Conservation (phyloP, 164 flowering plant genomes). For the Kalanchoe fedtschenkoi region DNA sequence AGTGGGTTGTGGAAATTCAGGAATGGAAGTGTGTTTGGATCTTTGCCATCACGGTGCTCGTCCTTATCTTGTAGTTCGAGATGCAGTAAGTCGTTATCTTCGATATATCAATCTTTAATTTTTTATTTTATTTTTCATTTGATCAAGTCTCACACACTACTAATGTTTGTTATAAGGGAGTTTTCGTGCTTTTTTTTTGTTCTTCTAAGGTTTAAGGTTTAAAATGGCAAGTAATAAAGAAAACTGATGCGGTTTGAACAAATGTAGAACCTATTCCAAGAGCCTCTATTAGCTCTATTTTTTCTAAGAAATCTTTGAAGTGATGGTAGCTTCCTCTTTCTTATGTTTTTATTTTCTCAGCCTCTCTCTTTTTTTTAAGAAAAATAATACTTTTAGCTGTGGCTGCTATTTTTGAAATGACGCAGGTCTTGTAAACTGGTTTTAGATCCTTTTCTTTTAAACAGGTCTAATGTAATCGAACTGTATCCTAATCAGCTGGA, state of each 20-base stretch:
- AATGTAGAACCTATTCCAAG: constrained; percentile 2
- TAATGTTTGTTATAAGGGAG: neutral
- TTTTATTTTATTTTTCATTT: neutral
- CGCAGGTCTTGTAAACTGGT: neutral
- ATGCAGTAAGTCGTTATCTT: constrained; percentile 20
- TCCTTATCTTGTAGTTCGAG: constrained; percentile 43
- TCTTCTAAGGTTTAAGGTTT: neutral
- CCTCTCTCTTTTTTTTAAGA: neutral
- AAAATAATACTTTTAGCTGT: neutral
- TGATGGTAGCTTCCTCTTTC: constrained; percentile 3
- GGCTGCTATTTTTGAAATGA: neutral
- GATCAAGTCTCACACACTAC: neutral
- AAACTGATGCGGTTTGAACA: neutral
- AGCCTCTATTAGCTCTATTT: neutral
- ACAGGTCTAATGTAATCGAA: neutral
- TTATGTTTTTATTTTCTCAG: neutral
- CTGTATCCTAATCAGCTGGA: neutral
- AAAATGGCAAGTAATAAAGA: neutral
- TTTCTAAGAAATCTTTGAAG: neutral
- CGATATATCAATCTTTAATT: neutral
- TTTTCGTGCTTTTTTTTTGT: neutral
- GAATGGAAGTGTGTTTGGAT: constrained; percentile 65
- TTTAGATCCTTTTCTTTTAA: neutral
- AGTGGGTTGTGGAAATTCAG: constrained; percentile 53
- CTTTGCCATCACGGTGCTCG: constrained; percentile 38